These are phyloP conservation scores for Pseudogymnoascus sp. DNA, from an alignment of 2,329 filamentous ascomycete species.

Conservation along the genomic window DNA sequence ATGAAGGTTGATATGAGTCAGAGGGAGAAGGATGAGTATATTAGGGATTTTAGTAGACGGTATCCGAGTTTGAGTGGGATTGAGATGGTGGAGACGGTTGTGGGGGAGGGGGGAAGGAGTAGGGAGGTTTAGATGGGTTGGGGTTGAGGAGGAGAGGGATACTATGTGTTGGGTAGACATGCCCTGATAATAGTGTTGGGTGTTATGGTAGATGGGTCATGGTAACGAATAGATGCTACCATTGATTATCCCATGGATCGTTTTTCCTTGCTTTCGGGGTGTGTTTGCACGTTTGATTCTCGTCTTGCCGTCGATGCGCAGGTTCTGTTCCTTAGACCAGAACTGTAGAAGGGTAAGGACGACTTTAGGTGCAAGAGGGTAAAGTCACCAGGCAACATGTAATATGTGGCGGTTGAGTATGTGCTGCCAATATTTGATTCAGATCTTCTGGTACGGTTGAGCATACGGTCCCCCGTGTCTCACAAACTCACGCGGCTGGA, in stretches of 20 bases:
- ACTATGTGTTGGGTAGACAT: background rate
- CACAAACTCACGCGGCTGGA: too few relatives aligned
- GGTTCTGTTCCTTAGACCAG: too few relatives aligned
- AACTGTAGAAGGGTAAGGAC: too few relatives aligned
- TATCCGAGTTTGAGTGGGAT: constrained; percentile 79
- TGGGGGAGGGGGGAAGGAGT: constrained; percentile 15
- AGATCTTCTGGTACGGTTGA: too few relatives aligned
- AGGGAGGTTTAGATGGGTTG: background rate
- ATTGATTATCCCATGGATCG: background rate
- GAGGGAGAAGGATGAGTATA: constrained; percentile 55
- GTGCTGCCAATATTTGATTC: too few relatives aligned
- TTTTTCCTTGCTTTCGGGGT: background rate
- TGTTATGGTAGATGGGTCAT: background rate
- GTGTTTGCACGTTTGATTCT: background rate
- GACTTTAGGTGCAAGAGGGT: too few relatives aligned
- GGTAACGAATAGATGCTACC: background rate
- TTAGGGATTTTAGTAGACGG: constrained; percentile 67
- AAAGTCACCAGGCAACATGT: too few relatives aligned
- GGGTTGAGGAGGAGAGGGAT: too few relatives aligned
- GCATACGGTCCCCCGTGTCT: too few relatives aligned
- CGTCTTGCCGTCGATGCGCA: too few relatives aligned
- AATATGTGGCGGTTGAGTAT: too few relatives aligned
- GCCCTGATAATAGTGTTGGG: background rate
- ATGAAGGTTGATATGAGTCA: constrained; percentile 45
- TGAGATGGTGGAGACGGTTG: constrained; percentile 45